Conservation (phyloP, 768 basidiomycete genomes). For the Cyclocybe aegerita region DNA sequence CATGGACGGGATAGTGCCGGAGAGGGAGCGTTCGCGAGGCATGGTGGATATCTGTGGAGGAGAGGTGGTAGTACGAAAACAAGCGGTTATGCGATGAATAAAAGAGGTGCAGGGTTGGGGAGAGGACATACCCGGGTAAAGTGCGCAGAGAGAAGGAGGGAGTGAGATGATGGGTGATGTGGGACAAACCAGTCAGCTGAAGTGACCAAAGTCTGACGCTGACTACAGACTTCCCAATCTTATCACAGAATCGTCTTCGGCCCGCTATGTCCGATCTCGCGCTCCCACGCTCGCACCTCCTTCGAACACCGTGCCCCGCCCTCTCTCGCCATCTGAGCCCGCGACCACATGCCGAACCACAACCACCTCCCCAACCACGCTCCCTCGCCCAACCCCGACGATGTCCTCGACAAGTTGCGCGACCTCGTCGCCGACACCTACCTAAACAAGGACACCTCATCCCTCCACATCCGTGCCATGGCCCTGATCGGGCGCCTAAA, state of each 20-base stretch:
- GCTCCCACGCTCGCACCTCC: conserved; percentile 17
- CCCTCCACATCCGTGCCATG: conserved; percentile 64
- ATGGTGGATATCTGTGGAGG: conserved; percentile 25
- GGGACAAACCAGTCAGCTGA: conserved; percentile 14
- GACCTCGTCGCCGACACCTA: conserved; percentile 54
- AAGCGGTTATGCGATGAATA: background rate
- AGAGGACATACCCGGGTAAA: conserved; percentile 13
- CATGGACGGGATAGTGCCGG: conserved; percentile 91
- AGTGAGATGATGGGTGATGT: conserved; percentile 13
- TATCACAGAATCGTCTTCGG: conserved; percentile 20
- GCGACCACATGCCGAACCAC: conserved; percentile 12
- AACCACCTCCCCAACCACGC: conserved; percentile 6
- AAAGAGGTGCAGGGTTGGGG: conserved; percentile 11
- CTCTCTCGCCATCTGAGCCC: conserved; percentile 7
- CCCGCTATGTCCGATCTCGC: conserved; percentile 19
- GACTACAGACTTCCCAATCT: conserved; percentile 18
- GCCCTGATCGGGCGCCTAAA: conserved; percentile 82
- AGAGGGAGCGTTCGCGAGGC: conserved; percentile 55
- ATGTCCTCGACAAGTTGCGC: conserved; percentile 60
- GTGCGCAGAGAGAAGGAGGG: conserved; percentile 4
- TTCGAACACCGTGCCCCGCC: conserved; percentile 8
- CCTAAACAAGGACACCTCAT: conserved; percentile 44
- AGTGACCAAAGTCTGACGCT: conserved; percentile 10
- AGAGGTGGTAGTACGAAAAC: conserved; percentile 11
- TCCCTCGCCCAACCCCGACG: conserved; percentile 30